These are phyloP conservation scores for Priceomyces haplophilus DNA, from an alignment of 805 yeast genomes.

Conservation along the genomic window DNA sequence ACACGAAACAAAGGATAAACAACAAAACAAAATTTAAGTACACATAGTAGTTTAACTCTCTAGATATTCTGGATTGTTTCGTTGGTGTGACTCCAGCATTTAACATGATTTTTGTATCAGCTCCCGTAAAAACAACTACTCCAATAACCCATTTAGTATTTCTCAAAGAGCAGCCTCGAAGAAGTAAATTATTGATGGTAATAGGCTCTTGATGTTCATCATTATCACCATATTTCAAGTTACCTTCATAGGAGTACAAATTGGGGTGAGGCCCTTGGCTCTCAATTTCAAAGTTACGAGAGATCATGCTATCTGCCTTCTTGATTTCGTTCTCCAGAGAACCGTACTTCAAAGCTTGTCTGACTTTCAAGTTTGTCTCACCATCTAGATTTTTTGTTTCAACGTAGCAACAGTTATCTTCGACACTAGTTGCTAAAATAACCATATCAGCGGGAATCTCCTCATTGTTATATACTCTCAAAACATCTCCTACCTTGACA, in stretches of 20 bases:
- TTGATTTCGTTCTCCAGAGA: conserved; percentile 42
- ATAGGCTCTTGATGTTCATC: conserved; percentile 54
- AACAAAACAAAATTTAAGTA: conserved; percentile 61
- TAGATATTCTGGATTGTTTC: conserved; percentile 68
- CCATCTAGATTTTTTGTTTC: conserved; percentile 48
- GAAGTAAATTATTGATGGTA: conserved; percentile 62
- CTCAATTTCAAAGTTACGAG: conserved; percentile 62
- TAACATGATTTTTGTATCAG: conserved; percentile 76
- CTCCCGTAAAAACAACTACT: conserved; percentile 71
- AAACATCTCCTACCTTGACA: conserved; percentile 70
- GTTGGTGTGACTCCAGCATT: conserved; percentile 80
- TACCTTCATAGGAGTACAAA: conserved; percentile 74
- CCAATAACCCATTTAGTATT: conserved; percentile 85
- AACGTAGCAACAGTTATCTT: conserved; percentile 64
- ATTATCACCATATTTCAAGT: conserved; percentile 31
- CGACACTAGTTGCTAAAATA: conserved; percentile 64
- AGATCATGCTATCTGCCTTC: conserved; percentile 35
- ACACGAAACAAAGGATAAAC: conserved; percentile 63
- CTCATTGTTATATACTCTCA: conserved; percentile 65
- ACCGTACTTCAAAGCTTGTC: conserved; percentile 67
- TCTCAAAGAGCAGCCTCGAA: conserved; percentile 76
- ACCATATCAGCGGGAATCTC: conserved; percentile 77
- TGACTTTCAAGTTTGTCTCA: conserved; percentile 67
- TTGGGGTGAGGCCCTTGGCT: conserved; percentile 84
- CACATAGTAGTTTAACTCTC: conserved; percentile 70